phyloP scores from a whole-genome alignment of 2,329 filamentous ascomycete genomes.

The Xylaria sp. region DNA sequence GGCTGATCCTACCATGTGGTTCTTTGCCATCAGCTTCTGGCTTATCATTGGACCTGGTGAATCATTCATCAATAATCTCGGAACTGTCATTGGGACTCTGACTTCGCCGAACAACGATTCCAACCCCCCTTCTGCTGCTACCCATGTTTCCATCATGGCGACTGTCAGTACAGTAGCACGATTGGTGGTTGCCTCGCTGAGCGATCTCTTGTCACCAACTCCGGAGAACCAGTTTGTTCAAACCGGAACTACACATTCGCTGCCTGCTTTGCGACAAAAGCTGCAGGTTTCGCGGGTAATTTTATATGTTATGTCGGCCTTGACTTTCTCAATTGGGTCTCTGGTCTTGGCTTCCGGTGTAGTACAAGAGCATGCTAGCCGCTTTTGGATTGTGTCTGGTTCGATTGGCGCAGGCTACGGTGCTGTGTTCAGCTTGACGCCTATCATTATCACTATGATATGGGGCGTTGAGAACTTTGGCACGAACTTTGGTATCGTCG shows the following conservation, averaged over 20 bases:
- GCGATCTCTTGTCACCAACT: slow-evolving; percentile 82
- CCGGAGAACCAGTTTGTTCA: slow-evolving; percentile 70
- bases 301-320: slow-evolving; percentile 80
- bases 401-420: slow-evolving; percentile 93
- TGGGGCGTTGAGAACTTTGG: slow-evolving; percentile 99
- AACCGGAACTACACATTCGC: slow-evolving; percentile 51
- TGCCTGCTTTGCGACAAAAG: slow-evolving; percentile 50
- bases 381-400: slow-evolving; percentile 87
- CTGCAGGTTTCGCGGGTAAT: slow-evolving; percentile 79
- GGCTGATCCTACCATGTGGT: slow-evolving; percentile 94
- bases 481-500: slow-evolving; percentile 96
- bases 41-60: slow-evolving; percentile 95
- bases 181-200: slow-evolving; percentile 87
- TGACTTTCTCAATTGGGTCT: slow-evolving; percentile 80
- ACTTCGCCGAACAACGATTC: slow-evolving; percentile 67
- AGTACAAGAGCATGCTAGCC: slow-evolving; percentile 77
- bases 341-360: slow-evolving; percentile 80
- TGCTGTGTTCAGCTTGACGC: slow-evolving; percentile 87
- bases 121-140: slow-evolving; percentile 73
- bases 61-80: slow-evolving; percentile 96
- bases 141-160: slow-evolving; percentile 92
- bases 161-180: slow-evolving; percentile 91
- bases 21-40: slow-evolving; percentile 89
- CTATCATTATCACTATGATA: slow-evolving; percentile 94
- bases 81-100: slow-evolving; percentile 90